Base-by-base conservation (phyloP, 2,329 filamentous ascomycete genomes). In the Anthostomella pinea region DNA sequence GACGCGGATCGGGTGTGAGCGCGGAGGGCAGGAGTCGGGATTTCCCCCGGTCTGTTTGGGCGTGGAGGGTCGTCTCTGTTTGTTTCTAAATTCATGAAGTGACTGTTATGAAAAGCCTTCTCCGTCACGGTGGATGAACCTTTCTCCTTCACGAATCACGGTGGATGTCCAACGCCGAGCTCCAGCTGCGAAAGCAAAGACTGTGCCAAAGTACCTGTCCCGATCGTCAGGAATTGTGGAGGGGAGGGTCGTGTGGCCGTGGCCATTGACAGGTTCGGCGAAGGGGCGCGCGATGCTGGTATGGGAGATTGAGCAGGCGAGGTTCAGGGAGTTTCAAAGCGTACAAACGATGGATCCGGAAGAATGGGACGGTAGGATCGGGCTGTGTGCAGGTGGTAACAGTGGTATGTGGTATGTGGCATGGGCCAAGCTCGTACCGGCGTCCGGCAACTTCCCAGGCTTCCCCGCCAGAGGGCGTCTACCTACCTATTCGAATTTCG, bases 61-160 rank as follows among this genome's bases (percentile, higher is more conserved):
- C 44, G 42, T 40, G 46, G 42, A 46, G 45, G 38, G 33, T 51
- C 49, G 44, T 49, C 47, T 36, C 36, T 41, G 32, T 48, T 48
- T 38, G 48, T 49, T 48, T 52, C 46, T 39, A 47, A 39, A 52
- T 54, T 59, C 57, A 59, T 59, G 52, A 58, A 57, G 54, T 39
- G 46, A 37, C 51, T 30, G 32, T 47, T 29, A 35, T 37, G 29
- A 22, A 18, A 22, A 30, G 21, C 21, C 11, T 11, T 27, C 13
- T 27, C 11, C 8, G 25, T 27, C 13, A 27, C 25, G 25, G 25
- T n/a, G n/a, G n/a, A n/a, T n/a, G n/a, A n/a, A n/a, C n/a, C 21
- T 22, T 11, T 27, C 13, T 27, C 11, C 14, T 29, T 31, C 32
- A 35, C n/a, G n/a, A n/a, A n/a, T n/a, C n/a, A n/a, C 28, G 23